Evolutionary conservation across 345 rosid species (phyloP).

Genomic region (Geranium brycei): DNA sequence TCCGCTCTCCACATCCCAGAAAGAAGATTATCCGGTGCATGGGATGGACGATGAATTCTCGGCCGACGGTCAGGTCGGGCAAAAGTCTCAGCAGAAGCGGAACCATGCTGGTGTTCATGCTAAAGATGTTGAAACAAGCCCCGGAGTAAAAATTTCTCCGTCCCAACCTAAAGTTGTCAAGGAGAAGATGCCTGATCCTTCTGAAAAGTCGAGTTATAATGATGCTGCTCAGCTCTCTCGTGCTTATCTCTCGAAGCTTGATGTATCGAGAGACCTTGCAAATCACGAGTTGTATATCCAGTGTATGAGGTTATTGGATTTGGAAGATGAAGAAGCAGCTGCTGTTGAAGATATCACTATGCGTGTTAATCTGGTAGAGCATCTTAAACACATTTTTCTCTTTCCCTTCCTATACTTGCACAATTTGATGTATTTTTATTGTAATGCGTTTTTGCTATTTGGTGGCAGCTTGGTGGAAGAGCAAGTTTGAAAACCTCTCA

Average conservation of each 20-base stretch:
- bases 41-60: conserved; percentile 36
- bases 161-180: conserved; percentile 17
- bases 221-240: conserved; percentile 14
- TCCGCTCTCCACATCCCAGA: conserved; percentile 37
- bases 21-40: conserved; percentile 45
- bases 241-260: conserved; percentile 73
- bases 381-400: neutral
- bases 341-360: conserved; percentile 29
- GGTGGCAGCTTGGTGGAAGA: conserved; percentile 58
- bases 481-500: conserved; percentile 37
- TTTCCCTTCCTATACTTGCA: neutral
- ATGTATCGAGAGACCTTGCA: conserved; percentile 67
- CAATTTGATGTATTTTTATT: conserved; percentile 5
- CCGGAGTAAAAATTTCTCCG: conserved; percentile 27
- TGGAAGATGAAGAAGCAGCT: conserved; percentile 21
- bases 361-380: conserved; percentile 47
- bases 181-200: conserved; percentile 28
- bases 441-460: neutral
- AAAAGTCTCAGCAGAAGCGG: conserved; percentile 27
- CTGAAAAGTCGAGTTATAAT: conserved; percentile 20
- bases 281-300: conserved; percentile 44
- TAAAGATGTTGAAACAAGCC: conserved; percentile 37
- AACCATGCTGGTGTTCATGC: conserved; percentile 19
- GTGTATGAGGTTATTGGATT: conserved; percentile 31
- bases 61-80: conserved; percentile 27